Conservation (phyloP, 208 protist species). For the Leishmania tropica region DNA sequence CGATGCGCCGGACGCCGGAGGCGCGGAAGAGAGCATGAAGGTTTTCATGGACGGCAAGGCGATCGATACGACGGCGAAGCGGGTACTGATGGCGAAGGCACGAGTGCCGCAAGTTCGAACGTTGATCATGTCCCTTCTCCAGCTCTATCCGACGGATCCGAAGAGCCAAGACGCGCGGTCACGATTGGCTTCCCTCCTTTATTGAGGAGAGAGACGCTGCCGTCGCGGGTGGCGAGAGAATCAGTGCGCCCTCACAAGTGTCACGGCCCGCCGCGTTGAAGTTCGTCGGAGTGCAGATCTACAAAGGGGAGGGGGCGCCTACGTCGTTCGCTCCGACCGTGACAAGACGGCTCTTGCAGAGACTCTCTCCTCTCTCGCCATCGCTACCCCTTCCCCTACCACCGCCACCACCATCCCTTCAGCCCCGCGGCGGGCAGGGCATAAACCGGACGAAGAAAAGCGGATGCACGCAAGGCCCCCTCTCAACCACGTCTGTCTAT, state of each 20-base stretch:
- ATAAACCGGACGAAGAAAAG: background rate
- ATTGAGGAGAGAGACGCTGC: conserved; percentile 26
- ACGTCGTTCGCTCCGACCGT: background rate
- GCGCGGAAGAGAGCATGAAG: conserved; percentile 1
- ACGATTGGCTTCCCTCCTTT: conserved; percentile 71
- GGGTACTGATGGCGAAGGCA: conserved; percentile 32
- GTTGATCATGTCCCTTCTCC: conserved; percentile 61
- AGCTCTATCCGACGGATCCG: conserved; percentile 65
- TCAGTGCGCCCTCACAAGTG: background rate
- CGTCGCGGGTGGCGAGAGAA: background rate
- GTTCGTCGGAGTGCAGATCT: background rate
- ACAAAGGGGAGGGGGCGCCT: background rate
- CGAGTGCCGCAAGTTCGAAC: conserved; percentile 61
- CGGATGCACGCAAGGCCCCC: background rate
- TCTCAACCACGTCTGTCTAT: too few relatives aligned
- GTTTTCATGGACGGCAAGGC: conserved; percentile 20
- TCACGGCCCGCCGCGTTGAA: background rate
- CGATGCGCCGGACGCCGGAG: conserved; percentile 1
- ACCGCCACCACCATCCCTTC: background rate
- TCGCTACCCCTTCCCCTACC: background rate
- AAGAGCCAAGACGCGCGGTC: conserved; percentile 68
- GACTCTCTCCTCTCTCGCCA: background rate
- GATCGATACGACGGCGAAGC: conserved; percentile 30
- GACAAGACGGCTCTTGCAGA: background rate
- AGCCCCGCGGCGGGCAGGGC: background rate